These are phyloP conservation scores for Pyricularia pennisetigena DNA, from an alignment of 2,329 filamentous ascomycete genomes.

Conservation along the genomic window DNA sequence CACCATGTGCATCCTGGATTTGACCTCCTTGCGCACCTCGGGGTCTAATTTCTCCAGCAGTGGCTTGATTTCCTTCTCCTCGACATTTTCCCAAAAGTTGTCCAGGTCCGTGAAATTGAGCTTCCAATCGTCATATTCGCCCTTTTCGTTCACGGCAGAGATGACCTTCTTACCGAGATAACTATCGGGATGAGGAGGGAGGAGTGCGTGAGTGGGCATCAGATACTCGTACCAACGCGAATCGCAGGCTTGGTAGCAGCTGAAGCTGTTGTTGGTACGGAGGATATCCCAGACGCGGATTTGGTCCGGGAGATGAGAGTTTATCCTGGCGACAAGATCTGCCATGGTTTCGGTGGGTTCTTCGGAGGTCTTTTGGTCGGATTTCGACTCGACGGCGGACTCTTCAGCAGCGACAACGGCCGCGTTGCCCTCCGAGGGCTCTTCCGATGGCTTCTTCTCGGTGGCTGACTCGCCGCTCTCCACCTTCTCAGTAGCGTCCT, in stretches of 20 bases:
- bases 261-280: slow-evolving; percentile 82
- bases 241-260: slow-evolving; percentile 89
- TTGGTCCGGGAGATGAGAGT: slow-evolving; percentile 71
- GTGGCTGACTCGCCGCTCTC: background rate
- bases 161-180: slow-evolving; percentile 75
- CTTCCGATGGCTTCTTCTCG: background rate
- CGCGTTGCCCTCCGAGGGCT: background rate
- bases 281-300: slow-evolving; percentile 94
- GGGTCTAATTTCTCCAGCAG: slow-evolving; percentile 54
- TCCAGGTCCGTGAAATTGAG: slow-evolving; percentile 67
- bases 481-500: background rate
- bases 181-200: slow-evolving; percentile 85
- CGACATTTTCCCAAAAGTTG: slow-evolving; percentile 73
- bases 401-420: background rate
- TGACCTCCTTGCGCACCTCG: slow-evolving; percentile 50
- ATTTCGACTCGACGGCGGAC: background rate
- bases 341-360: background rate
- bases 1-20: slow-evolving; percentile 46
- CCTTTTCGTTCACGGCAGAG: slow-evolving; percentile 65
- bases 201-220: slow-evolving; percentile 83
- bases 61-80: slow-evolving; percentile 71
- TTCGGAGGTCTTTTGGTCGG: background rate
- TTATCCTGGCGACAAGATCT: slow-evolving; percentile 85
- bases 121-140: slow-evolving; percentile 58
- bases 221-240: slow-evolving; percentile 96